phyloP scores from a whole-genome alignment of 1,284 basidiomycete genomes.

The Coriolopsis trogii region DNA sequence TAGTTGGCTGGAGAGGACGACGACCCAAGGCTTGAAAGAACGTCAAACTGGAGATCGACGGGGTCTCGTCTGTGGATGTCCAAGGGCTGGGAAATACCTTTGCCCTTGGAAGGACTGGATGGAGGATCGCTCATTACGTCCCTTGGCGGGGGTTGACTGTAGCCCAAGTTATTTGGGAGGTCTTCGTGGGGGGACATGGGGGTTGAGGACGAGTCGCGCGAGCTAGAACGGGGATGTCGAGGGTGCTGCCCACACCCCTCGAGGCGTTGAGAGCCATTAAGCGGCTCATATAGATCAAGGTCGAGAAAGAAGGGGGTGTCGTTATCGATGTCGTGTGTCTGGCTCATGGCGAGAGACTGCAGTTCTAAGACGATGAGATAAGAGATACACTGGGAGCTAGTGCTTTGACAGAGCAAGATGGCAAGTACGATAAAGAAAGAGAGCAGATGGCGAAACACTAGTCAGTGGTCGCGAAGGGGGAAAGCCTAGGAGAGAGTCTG shows the following conservation, averaged over 20 bases:
- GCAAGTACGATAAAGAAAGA: constrained; percentile 1
- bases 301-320: constrained; percentile 49
- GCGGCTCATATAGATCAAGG: constrained; percentile 50
- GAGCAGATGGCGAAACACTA: constrained; percentile 1
- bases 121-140: constrained; percentile 15
- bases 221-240: constrained; percentile 17
- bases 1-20: constrained; percentile 10
- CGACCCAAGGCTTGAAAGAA: constrained; percentile 29
- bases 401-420: constrained; percentile 13
- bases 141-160: constrained; percentile 1
- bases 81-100: constrained; percentile 49
- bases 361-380: constrained; percentile 30
- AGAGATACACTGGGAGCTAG: constrained; percentile 25
- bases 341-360: constrained; percentile 44
- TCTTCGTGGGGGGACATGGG: constrained; percentile 2
- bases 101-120: constrained; percentile 46
- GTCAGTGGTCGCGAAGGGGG: neutral
- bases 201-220: constrained; percentile 13
- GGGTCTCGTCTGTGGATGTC: constrained; percentile 42
- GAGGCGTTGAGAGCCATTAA: constrained; percentile 27
- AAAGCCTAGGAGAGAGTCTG: constrained; percentile 1
- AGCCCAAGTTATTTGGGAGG: constrained; percentile 8
- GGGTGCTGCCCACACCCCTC: constrained; percentile 31
- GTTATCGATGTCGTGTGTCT: constrained; percentile 54
- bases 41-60: constrained; percentile 36